phyloP scores from a whole-genome alignment of 2,329 filamentous ascomycete genomes.

The Fusarium mundagurra region DNA sequence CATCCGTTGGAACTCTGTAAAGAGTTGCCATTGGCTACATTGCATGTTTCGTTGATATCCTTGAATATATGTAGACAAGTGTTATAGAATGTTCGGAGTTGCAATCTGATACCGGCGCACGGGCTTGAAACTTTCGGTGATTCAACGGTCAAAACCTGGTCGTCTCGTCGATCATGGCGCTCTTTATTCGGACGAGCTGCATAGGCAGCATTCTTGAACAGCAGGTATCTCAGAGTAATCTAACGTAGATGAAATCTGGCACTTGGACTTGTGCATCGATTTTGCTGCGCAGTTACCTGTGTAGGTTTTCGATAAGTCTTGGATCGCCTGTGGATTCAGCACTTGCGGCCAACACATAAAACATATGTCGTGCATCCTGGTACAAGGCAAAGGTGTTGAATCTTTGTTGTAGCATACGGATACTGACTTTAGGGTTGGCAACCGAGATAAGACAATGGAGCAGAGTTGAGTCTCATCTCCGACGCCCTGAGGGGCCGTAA shows the following conservation, averaged over 20 bases:
- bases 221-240: not conserved
- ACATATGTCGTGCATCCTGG: constrained; percentile 3
- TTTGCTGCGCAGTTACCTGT: not conserved
- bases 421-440: constrained; percentile 13
- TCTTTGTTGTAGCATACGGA: not conserved
- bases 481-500: constrained; percentile 11
- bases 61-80: constrained; percentile 26
- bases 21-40: constrained; percentile 11
- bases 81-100: constrained; percentile 14
- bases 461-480: constrained; percentile 34
- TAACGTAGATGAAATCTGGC: not conserved
- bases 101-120: constrained; percentile 8
- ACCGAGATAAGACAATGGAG: constrained; percentile 33
- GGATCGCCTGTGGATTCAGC: not conserved
- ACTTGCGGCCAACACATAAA: constrained; percentile 16
- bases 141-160: constrained; percentile 2
- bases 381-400: constrained; percentile 4
- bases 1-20: not conserved
- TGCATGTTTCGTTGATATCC: constrained; percentile 15
- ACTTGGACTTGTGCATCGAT: not conserved
- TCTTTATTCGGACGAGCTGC: constrained; percentile 1
- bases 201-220: not conserved
- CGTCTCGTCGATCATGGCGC: constrained; percentile 13
- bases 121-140: constrained; percentile 14
- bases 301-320: not conserved